A percentile compares a stretch with the other conserved stretches of the same genome.
phyloP scores from a whole-genome alignment of 208 protist species.

The Angomonas ambiguus region DNA sequence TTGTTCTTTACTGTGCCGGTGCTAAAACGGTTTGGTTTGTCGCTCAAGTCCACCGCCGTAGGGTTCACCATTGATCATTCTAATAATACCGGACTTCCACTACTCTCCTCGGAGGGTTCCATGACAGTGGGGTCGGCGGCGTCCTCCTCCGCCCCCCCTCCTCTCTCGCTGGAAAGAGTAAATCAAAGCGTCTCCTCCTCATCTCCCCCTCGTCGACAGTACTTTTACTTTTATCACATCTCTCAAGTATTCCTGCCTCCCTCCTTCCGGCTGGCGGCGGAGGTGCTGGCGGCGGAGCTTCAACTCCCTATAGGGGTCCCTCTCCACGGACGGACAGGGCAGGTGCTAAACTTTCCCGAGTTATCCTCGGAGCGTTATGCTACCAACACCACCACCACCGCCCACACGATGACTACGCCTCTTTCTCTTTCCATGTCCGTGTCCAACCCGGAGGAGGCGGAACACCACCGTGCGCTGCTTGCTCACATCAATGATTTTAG shows the following conservation, averaged over 20 bases:
- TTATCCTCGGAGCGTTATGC: not conserved
- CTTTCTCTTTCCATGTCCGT: not conserved
- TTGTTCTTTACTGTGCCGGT: too few species aligned
- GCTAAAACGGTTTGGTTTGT: too few species aligned
- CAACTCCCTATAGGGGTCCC: constrained; percentile 27
- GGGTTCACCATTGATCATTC: too few species aligned
- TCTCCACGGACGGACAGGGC: constrained; percentile 51
- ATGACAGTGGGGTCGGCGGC: too few species aligned
- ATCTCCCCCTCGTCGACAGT: not conserved
- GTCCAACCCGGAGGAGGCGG: not conserved
- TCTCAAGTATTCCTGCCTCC: constrained; percentile 57
- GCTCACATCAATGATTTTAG: not conserved
- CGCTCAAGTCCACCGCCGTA: too few species aligned
- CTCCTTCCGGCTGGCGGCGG: constrained; percentile 30
- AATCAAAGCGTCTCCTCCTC: too few species aligned
- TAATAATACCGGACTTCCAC: too few species aligned
- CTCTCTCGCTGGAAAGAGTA: too few species aligned
- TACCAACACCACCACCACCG: not conserved
- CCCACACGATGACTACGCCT: not conserved
- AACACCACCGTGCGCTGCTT: not conserved
- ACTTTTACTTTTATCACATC: constrained; percentile 68
- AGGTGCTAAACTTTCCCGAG: constrained; percentile 2
- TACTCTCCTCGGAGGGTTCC: too few species aligned
- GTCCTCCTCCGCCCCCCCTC: too few species aligned
- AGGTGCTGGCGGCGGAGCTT: constrained; percentile 38